Base-by-base conservation (phyloP, 1,284 basidiomycete genomes). In the Malassezia equina region DNA sequence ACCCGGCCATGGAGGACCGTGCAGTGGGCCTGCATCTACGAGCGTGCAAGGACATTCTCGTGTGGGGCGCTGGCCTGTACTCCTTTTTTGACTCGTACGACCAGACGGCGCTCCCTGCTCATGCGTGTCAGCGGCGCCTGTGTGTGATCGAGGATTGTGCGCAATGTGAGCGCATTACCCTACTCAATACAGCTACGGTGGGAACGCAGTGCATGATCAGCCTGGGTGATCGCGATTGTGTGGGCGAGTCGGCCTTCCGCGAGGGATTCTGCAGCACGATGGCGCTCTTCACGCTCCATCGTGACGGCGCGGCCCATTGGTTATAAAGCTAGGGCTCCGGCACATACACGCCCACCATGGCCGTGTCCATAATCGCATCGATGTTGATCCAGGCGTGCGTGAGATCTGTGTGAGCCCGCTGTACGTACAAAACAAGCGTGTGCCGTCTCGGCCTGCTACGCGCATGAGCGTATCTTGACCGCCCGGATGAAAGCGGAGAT, bases 401-500 rank as follows among this genome's bases (percentile, higher is more conserved):
- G n/a, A 69, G 61, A 45, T 67, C 69, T 70, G 8, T 7, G 19
- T 36, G 5, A 48, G 29, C 28, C 32, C n/a, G 17, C 32, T 39
- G 19, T 1, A 48, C 80, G 70, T 75, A 93, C 90, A 86, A 69
- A 98, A 96, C 21, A 98, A 78, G 69, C 89, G 85, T 1, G 89
- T 90, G 12, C 91, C 91, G 71, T 98, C 94, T 55, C 90, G 79
- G 1, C 94, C 93, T 5, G 93, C 93, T 13, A 86, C 86, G n/a
- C 93, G 82, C 88, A 98, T 87, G 36, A 98, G 78, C 71, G 96
- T 89, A 64, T 84, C 84, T 76, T 86, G 88, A 7, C 93, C 94
- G 11, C 93, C 93, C 0, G 93, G 93, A 73, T 98, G 94, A 68
- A 86, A 98, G 0, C 84, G 79, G 6, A 95, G 76, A 75, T 96